Evolutionary conservation across 2,329 filamentous ascomycete species (phyloP), one percentile per base, ranked within the genome.

Genomic region (Eutypella sp.): DNA sequence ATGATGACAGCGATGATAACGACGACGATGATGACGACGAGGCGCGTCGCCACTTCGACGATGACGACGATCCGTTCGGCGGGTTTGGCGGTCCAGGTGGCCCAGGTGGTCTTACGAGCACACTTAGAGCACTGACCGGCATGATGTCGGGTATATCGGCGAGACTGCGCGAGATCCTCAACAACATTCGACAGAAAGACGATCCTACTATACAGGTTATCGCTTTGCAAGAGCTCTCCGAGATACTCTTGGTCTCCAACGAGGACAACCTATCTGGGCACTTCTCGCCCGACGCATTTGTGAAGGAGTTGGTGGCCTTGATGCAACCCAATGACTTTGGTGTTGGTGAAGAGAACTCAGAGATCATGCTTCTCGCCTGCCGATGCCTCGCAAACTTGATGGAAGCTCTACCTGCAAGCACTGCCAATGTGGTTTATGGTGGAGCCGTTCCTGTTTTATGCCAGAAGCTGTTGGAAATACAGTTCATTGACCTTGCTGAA

Each of bases 301-400:
- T 99, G 46, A 96, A 96, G 68, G 93, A 99, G 68, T 75, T 99
- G 43, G 90, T 99, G 40, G 70, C 77, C 11, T 71, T 99, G 56
- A 97, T 99, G 93, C 87, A 95, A 57, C 87, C 89, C 3, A 89
- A 88, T 61, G 89, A 95, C 47, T 82, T 88, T 52, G 77, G n/a
- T n/a, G n/a, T 73, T 1, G 84, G 83, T 19, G 89, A 95, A 58
- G 90, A 95, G 63, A 96, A 96, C 57, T 88, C 91, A 0, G 93
- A 99, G 66, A 89, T 97, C 50, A 97, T 97, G 92, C 82, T 99
- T 11, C 76, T 97, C 49, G 92, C 93, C 18, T 99, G 93, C 63
- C 87, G 95, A 49, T 97, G 89, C 66, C 79, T 99, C 57, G 93
- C 93, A 48, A 97, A 99, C 64, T 69, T 99, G 45, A 99, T 99